Evolutionary conservation across 73 alveolate species (phyloP).

Genomic region (Uronychia binucleata): DNA sequence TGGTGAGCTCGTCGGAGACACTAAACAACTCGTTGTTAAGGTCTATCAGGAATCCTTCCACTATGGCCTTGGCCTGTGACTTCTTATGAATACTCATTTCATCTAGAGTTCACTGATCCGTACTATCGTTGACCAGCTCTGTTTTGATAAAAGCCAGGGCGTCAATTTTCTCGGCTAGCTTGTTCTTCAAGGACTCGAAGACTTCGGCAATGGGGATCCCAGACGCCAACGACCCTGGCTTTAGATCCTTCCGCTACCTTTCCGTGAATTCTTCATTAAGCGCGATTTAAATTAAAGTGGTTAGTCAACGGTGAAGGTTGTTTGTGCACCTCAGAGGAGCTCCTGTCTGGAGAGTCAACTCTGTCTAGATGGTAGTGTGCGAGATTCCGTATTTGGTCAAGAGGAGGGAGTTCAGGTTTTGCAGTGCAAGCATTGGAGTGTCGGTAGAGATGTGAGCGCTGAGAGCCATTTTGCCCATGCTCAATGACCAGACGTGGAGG

Average conservation of each 20-base stretch:
- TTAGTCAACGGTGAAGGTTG: too few relatives aligned
- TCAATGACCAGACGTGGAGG: conserved; percentile 92
- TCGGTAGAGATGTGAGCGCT: conserved; percentile 66
- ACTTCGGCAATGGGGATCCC: not conserved
- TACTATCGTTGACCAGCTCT: not conserved
- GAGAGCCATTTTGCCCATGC: conserved; percentile 72
- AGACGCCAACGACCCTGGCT: not conserved
- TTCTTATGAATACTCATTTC: not conserved
- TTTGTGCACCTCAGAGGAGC: too few relatives aligned
- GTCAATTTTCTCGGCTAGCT: not conserved
- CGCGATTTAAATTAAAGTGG: too few relatives aligned
- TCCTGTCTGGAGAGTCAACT: too few relatives aligned
- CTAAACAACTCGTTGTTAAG: not conserved
- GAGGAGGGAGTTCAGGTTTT: conserved; percentile 78
- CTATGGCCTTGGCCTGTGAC: not conserved
- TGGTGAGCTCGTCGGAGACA: not conserved
- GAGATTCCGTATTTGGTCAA: conserved; percentile 73
- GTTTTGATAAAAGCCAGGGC: not conserved
- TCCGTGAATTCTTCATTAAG: too few relatives aligned
- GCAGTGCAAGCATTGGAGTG: conserved; percentile 55
- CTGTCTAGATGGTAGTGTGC: conserved; percentile 90
- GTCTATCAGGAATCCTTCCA: not conserved
- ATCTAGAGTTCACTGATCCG: not conserved
- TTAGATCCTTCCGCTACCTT: too few relatives aligned
- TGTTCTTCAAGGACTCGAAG: not conserved